Percentiles rank a stretch among this genome's conserved stretches.
These are phyloP conservation scores for Anacardium occidentale DNA, from an alignment of 345 rosid species.

Conservation along the genomic window DNA sequence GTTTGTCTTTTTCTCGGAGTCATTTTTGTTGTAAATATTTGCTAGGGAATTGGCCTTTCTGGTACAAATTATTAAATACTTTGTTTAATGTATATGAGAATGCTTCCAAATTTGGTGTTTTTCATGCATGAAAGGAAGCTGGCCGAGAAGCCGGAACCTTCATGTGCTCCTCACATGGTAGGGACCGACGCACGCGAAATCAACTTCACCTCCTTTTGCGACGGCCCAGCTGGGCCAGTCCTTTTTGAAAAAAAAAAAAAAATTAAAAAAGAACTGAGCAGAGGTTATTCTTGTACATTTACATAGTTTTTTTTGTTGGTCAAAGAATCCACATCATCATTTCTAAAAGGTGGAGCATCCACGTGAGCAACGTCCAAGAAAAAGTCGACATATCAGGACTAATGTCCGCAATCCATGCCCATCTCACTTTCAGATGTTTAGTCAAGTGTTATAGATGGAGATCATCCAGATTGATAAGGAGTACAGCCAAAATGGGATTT, in stretches of 20 bases:
- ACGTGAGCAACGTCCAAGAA: constrained; percentile 1
- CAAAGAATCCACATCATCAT: constrained; percentile 10
- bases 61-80: too few species aligned
- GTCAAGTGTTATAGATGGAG: too few species aligned
- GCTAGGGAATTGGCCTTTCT: too few species aligned
- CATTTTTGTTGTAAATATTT: too few species aligned
- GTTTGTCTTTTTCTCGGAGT: too few species aligned
- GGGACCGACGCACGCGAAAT: constrained; percentile 14
- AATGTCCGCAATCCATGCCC: not conserved
- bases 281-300: too few species aligned
- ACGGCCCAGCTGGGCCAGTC: too few species aligned
- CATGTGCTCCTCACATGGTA: constrained; percentile 35
- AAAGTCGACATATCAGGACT: not conserved
- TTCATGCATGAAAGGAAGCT: constrained; percentile 6
- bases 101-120: constrained; percentile 15
- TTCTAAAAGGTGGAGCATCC: not conserved
- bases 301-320: not conserved
- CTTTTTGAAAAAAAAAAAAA: too few species aligned
- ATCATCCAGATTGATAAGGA: too few species aligned
- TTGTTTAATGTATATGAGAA: not conserved
- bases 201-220: not conserved
- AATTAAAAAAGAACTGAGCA: too few species aligned
- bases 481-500: not conserved
- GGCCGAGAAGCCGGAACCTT: constrained; percentile 13
- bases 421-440: too few species aligned